Percentiles rank a stretch among this genome's conserved stretches.
phyloP scores from a whole-genome alignment of 805 yeast genomes.

The Myxozyma vanderwaltii region DNA sequence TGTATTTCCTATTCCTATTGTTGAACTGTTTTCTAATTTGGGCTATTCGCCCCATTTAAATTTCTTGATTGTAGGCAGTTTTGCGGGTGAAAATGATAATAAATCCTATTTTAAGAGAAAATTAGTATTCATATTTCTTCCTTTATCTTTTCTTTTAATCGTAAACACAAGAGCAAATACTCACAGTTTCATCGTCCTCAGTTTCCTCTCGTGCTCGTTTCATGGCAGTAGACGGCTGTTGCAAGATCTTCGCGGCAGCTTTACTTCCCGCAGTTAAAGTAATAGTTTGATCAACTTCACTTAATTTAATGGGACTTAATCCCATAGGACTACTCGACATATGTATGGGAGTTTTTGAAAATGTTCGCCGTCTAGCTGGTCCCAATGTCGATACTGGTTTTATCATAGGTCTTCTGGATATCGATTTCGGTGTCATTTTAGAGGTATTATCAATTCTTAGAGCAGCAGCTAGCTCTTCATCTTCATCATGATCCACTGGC shows the following conservation, averaged over 20 bases:
- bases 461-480: slow-evolving; percentile 15
- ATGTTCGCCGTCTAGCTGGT: slow-evolving; percentile 2
- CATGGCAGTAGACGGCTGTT: neutral
- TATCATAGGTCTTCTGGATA: neutral
- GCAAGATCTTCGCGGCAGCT: no score
- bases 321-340: slow-evolving; percentile 12
- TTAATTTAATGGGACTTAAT: slow-evolving; percentile 3
- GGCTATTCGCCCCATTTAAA: slow-evolving; percentile 1
- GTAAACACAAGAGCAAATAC: no score
- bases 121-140: no score
- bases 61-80: slow-evolving; percentile 1
- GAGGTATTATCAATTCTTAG: neutral
- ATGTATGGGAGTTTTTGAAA: neutral
- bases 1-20: no score
- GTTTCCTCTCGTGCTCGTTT: slow-evolving; percentile 5
- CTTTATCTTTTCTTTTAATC: no score
- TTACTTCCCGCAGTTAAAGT: neutral
- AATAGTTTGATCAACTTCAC: neutral
- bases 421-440: neutral
- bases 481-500: slow-evolving; percentile 12
- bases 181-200: slow-evolving; percentile 6
- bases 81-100: slow-evolving; percentile 6
- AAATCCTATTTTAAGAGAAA: neutral
- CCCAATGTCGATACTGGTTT: slow-evolving; percentile 9
- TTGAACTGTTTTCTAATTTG: no score